phyloP scores from a whole-genome alignment of 192 early-diverging fungal genomes.

The Podila horticola region DNA sequence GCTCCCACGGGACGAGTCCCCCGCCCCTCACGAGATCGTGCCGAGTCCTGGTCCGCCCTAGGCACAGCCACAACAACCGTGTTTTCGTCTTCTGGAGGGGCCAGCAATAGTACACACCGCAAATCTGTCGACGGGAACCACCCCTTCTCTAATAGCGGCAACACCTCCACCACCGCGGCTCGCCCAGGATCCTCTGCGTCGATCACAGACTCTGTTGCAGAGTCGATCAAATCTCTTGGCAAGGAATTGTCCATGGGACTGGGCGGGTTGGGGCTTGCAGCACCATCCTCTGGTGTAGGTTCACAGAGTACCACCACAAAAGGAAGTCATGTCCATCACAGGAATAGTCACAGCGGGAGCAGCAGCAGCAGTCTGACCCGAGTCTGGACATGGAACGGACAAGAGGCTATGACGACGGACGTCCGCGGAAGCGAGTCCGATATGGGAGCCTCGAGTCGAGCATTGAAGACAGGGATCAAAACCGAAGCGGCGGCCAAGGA shows the following conservation, averaged over 20 bases:
- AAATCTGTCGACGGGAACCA: neutral
- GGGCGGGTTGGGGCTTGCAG: slow-evolving; percentile 27
- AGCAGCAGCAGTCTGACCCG: slow-evolving; percentile 9
- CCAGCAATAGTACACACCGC: neutral
- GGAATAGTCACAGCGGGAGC: neutral
- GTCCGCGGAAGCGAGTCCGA: neutral
- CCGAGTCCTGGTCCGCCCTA: neutral
- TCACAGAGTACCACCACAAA: neutral
- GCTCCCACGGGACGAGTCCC: neutral
- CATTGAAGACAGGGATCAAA: slow-evolving; percentile 16
- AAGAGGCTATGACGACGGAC: neutral
- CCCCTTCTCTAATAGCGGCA: no score
- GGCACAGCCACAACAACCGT: neutral
- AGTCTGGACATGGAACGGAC: slow-evolving; percentile 35
- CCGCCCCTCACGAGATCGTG: neutral
- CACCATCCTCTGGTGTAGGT: neutral
- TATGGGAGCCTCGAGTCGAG: neutral
- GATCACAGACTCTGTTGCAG: slow-evolving; percentile 40
- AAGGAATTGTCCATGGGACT: slow-evolving; percentile 28
- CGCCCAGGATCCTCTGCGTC: slow-evolving; percentile 3
- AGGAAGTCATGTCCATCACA: neutral
- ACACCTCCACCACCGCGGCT: no score
- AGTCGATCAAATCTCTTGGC: slow-evolving; percentile 38
- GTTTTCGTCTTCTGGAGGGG: neutral
- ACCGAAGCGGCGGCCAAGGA: slow-evolving; percentile 45